Evolutionary conservation across 2,329 filamentous ascomycete genomes (phyloP).

Genomic region (Bipolaris gigantea): DNA sequence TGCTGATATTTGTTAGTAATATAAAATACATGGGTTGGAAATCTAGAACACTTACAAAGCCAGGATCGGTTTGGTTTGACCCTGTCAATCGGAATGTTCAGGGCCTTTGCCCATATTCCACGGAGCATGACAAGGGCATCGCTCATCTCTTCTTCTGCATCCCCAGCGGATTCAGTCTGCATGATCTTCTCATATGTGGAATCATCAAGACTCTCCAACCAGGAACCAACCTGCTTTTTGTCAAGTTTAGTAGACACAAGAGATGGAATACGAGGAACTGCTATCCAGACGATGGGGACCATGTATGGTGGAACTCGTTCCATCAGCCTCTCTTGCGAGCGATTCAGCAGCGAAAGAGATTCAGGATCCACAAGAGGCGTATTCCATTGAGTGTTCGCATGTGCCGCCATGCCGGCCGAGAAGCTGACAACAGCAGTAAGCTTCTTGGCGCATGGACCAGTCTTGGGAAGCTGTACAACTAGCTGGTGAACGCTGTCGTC

Average conservation of each 20-base stretch:
- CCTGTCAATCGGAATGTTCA: slow-evolving; percentile 41
- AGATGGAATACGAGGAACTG: slow-evolving; percentile 39
- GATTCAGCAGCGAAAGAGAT: slow-evolving; percentile 35
- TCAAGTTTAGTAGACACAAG: slow-evolving; percentile 38
- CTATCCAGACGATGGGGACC: slow-evolving; percentile 41
- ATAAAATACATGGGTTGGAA: too few species aligned
- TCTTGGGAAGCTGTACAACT: slow-evolving; percentile 49
- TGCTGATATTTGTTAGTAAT: neutral
- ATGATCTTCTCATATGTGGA: slow-evolving; percentile 46
- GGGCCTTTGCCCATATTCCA: slow-evolving; percentile 48
- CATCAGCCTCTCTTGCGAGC: slow-evolving; percentile 32
- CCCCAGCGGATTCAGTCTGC: slow-evolving; percentile 35
- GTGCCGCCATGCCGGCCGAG: slow-evolving; percentile 22
- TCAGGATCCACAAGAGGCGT: slow-evolving; percentile 36
- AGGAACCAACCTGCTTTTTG: slow-evolving; percentile 43
- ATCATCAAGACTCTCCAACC: slow-evolving; percentile 51
- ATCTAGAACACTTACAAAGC: slow-evolving; percentile 14
- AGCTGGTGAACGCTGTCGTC: slow-evolving; percentile 41
- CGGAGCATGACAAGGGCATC: slow-evolving; percentile 26
- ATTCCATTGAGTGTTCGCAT: slow-evolving; percentile 29
- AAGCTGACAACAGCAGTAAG: slow-evolving; percentile 51
- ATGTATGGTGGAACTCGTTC: slow-evolving; percentile 37
- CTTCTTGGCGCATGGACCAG: slow-evolving; percentile 47
- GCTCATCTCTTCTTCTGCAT: slow-evolving; percentile 18
- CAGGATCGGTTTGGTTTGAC: slow-evolving; percentile 33